Evolutionary conservation across 257 asterid species (phyloP).

Genomic region (Scutellaria baicalensis): DNA sequence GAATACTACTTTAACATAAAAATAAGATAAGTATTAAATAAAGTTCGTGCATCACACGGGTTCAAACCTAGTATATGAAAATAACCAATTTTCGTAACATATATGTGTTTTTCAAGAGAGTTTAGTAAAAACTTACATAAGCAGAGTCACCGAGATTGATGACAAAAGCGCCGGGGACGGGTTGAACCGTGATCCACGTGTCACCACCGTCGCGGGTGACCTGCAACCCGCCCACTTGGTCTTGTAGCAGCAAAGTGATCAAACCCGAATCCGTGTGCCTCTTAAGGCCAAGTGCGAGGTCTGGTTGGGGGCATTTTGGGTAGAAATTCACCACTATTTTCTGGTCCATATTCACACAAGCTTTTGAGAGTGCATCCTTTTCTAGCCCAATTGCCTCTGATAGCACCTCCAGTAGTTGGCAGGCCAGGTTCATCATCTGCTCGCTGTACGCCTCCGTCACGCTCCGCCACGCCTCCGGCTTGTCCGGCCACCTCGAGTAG

Average conservation of each 20-base stretch:
- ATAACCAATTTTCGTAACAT: too few species aligned
- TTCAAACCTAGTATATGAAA: too few species aligned
- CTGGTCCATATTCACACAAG: constrained; percentile 85
- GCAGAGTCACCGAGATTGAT: constrained; percentile 92
- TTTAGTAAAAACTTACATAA: constrained; percentile 37
- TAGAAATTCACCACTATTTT: constrained; percentile 80
- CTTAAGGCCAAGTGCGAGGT: constrained; percentile 69
- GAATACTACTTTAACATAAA: too few species aligned
- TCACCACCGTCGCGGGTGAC: constrained; percentile 82
- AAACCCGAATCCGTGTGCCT: constrained; percentile 94
- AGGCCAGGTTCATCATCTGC: constrained; percentile 49
- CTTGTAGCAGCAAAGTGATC: constrained; percentile 76
- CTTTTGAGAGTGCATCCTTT: constrained; percentile 57
- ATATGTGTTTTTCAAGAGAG: too few species aligned
- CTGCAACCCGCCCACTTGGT: constrained; percentile 89
- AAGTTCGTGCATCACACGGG: too few species aligned
- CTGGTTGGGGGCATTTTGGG: constrained; percentile 90
- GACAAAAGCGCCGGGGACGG: constrained; percentile 78
- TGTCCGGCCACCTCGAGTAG: constrained; percentile 79
- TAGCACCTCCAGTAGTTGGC: constrained; percentile 47
- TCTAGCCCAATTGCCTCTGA: constrained; percentile 82
- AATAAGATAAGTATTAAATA: too few species aligned
- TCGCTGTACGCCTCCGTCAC: constrained; percentile 52
- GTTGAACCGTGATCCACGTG: constrained; percentile 90
- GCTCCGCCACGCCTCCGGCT: constrained; percentile 64